Conservation (phyloP, 2,329 filamentous ascomycete species). For the Colletotrichum sp. region DNA sequence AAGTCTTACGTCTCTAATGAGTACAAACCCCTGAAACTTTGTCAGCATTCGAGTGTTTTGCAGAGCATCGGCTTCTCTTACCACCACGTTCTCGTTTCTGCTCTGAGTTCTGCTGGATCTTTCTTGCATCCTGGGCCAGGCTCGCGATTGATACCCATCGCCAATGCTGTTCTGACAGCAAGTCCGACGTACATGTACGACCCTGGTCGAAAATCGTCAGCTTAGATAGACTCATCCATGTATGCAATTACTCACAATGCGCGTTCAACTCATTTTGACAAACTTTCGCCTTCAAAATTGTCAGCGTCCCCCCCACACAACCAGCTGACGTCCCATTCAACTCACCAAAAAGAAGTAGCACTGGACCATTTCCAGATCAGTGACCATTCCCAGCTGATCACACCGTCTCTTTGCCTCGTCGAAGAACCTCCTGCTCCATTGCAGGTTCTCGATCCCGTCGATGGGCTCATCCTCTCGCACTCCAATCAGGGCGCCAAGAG, state of each 20-base stretch:
- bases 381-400: conserved; percentile 44
- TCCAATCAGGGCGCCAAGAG: conserved; percentile 49
- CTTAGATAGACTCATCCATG: not conserved
- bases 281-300: conserved; percentile 38
- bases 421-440: conserved; percentile 52
- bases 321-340: not conserved
- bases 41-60: not conserved
- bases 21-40: conserved; percentile 40
- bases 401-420: conserved; percentile 42
- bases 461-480: conserved; percentile 46
- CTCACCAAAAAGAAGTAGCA: conserved; percentile 49
- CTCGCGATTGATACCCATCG: conserved; percentile 52
- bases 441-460: conserved; percentile 45
- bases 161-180: conserved; percentile 49
- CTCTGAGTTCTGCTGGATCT: conserved; percentile 32
- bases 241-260: conserved; percentile 36
- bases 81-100: conserved; percentile 52
- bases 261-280: conserved; percentile 55
- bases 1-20: conserved; percentile 45
- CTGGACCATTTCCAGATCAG: conserved; percentile 52
- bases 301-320: not conserved
- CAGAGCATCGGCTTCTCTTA: conserved; percentile 25
- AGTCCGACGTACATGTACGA: conserved; percentile 54
- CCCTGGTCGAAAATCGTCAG: conserved; percentile 20
- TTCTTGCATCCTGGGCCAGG: conserved; percentile 33